Evolutionary conservation across 208 protist genomes (phyloP), one percentile per base, ranked within the genome.

Genomic region (Eutreptiella sp.): DNA sequence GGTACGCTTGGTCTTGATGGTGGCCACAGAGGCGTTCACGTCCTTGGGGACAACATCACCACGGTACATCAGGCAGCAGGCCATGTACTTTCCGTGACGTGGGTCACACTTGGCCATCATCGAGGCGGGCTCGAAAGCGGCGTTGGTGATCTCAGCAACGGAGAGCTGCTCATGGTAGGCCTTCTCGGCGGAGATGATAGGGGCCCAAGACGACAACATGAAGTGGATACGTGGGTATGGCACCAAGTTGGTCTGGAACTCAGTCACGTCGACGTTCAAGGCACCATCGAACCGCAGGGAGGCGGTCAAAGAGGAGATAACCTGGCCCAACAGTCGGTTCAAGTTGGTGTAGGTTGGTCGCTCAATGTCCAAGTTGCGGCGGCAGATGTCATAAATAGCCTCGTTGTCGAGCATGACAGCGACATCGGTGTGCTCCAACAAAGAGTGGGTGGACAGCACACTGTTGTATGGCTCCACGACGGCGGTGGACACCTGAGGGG

Each of bases 401-500:
- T 97, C 91, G 70, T 98, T 97, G 71, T 98, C 94, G 31, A 97
- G 68, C 74, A 96, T 88, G 63, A 93, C 83, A 11, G 85, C 62
- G 35, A 92, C 80, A 62, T 96, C 90, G 45, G 85, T 86, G 85
- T 95, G 81, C 75, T 97, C 91, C 3, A 97, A 66, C 21, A 95
- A 75, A 5, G 89, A 79, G 79, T 97, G 93, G 33, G 85, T 94
- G 33, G 87, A 88, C 21, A 97, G 81, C 27, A 97, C 87, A 33
- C 75, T 82, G 85, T 98, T 98, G 88, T 98, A 98, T 28, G 94
- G 94, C 79, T 98, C 94, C 31, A 97, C 92, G 29, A 97, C 90
- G 45, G 90, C 77, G 50, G 81, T 96, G 11, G 90, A 89, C 24
- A 97, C 80, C 79, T 97, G 84, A 38, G 94, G 94, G 26, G 89